Conservation (phyloP, 2,329 filamentous ascomycete species). For the Hymenoscyphus albidus region DNA sequence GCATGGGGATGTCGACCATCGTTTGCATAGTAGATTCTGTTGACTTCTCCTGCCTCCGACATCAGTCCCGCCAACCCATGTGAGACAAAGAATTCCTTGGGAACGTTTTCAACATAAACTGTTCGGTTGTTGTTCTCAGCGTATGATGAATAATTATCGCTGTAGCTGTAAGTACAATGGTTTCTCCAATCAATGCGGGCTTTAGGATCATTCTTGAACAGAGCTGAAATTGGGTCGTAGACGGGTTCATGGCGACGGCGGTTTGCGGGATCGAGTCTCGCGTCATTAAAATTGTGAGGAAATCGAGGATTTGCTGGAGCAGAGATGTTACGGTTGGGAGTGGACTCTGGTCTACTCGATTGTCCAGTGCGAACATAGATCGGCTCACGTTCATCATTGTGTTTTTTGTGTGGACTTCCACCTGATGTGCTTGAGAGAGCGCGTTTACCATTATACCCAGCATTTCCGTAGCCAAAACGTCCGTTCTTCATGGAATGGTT, state of each 20-base stretch:
- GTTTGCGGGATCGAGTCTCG: background rate
- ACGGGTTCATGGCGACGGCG: background rate
- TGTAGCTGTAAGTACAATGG: constrained; percentile 5
- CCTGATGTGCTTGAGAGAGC: constrained; percentile 11
- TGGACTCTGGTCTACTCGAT: background rate
- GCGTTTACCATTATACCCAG: background rate
- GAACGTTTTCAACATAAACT: constrained; percentile 16
- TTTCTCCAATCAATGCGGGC: background rate
- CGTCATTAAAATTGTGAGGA: constrained; percentile 4
- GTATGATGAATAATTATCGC: background rate
- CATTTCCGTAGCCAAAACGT: background rate
- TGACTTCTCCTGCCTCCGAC: constrained; percentile 23
- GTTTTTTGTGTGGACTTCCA: constrained; percentile 7
- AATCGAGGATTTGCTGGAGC: background rate
- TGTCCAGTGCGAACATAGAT: constrained; percentile 12
- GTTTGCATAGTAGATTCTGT: constrained; percentile 21
- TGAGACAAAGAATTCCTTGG: constrained; percentile 16
- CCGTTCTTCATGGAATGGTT: background rate
- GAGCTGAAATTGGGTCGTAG: background rate
- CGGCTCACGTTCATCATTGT: constrained; percentile 6
- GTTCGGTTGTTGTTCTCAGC: constrained; percentile 12
- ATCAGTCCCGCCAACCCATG: constrained; percentile 23
- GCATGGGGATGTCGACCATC: background rate
- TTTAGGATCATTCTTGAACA: constrained; percentile 1
- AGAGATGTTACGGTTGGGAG: constrained; percentile 1